Percentiles rank a stretch among this genome's conserved stretches.
These are phyloP conservation scores for Hypsizygus marmoreus DNA, from an alignment of 768 basidiomycete genomes.

Conservation along the genomic window DNA sequence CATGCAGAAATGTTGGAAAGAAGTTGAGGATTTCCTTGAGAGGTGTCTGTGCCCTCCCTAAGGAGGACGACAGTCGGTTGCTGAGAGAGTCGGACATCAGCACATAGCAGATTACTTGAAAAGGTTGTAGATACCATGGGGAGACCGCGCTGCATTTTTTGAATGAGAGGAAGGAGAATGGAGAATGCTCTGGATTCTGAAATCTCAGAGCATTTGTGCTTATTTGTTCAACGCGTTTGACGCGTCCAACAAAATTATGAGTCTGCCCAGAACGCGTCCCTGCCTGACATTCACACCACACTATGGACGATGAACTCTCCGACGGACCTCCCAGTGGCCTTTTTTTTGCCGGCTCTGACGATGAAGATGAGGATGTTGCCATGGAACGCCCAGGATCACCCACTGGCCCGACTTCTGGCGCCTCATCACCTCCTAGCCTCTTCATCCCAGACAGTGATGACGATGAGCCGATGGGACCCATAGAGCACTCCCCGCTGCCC, in stretches of 20 bases:
- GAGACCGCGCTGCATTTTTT: slow-evolving; percentile 86
- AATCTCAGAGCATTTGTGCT: slow-evolving; percentile 34
- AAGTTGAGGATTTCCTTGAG: slow-evolving; percentile 90
- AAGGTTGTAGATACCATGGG: slow-evolving; percentile 58
- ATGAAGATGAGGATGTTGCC: slow-evolving; percentile 39
- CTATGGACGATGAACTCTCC: slow-evolving; percentile 30
- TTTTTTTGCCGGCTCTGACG: slow-evolving; percentile 67
- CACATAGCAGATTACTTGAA: background rate
- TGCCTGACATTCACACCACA: slow-evolving; percentile 7
- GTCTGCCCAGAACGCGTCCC: slow-evolving; percentile 23
- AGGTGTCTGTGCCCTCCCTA: slow-evolving; percentile 94
- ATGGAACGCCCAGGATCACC: slow-evolving; percentile 16
- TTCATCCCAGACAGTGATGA: slow-evolving; percentile 40
- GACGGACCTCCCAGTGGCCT: slow-evolving; percentile 36
- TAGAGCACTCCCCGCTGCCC: slow-evolving; percentile 7
- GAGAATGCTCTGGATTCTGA: slow-evolving; percentile 19
- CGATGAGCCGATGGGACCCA: slow-evolving; percentile 19
- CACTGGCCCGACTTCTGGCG: slow-evolving; percentile 12
- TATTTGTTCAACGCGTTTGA: slow-evolving; percentile 40
- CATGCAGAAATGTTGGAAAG: slow-evolving; percentile 97
- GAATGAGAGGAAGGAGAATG: slow-evolving; percentile 24
- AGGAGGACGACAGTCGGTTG: slow-evolving; percentile 98
- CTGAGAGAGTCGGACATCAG: slow-evolving; percentile 41
- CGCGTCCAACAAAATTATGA: slow-evolving; percentile 30
- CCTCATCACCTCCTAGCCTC: slow-evolving; percentile 26